Percentiles rank a stretch among this genome's conserved stretches.
Conservation (phyloP, 208 protist species). For the Trypanosoma brucei region DNA sequence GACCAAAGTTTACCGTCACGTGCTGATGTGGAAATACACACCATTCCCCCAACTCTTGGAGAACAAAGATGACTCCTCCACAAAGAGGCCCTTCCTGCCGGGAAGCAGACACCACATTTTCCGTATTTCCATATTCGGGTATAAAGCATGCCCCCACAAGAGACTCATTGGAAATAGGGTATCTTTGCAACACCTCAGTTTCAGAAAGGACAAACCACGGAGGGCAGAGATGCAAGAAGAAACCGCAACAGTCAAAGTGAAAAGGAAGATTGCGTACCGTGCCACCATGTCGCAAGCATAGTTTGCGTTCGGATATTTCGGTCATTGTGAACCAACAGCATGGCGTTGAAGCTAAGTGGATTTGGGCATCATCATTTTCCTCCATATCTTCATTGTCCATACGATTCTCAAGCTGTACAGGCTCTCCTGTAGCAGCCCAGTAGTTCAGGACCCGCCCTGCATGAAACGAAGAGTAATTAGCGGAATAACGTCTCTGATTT, state of each 20-base stretch:
- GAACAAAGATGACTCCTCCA: constrained; percentile 9
- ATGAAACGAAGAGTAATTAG: neutral
- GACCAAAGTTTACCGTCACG: constrained; percentile 16
- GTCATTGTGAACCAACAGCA: constrained; percentile 16
- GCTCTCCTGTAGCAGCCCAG: constrained; percentile 13
- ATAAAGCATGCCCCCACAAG: neutral
- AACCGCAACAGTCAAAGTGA: constrained; percentile 14
- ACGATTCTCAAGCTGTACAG: neutral
- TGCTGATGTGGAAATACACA: constrained; percentile 1
- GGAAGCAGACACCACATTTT: neutral
- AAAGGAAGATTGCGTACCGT: constrained; percentile 6
- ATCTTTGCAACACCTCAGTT: constrained; percentile 6
- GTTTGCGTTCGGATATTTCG: neutral
- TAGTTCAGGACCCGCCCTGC: neutral
- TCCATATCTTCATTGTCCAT: neutral
- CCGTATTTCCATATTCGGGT: neutral
- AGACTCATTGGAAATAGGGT: constrained; percentile 1
- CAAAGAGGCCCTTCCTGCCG: neutral
- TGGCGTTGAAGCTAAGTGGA: neutral
- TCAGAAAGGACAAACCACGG: constrained; percentile 12
- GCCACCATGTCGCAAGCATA: constrained; percentile 7
- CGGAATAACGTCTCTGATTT: neutral
- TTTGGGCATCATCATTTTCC: neutral
- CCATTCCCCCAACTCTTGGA: constrained; percentile 7
- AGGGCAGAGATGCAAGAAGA: constrained; percentile 19